Evolutionary conservation across 805 yeast species (phyloP).

Genomic region (Ogataea nonfermentans): DNA sequence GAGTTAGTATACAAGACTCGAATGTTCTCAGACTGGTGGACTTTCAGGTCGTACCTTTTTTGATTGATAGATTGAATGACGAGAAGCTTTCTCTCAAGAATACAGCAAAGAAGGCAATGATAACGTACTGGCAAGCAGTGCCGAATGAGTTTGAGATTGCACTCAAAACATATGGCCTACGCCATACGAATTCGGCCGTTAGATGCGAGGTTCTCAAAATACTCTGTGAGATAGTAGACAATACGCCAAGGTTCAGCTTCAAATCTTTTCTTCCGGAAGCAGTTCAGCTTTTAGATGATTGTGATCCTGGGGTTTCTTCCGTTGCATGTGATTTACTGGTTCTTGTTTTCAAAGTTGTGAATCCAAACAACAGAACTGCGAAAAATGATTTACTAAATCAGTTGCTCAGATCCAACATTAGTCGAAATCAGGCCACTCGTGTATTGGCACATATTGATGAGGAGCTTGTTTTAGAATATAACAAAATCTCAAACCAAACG

Average conservation of each 20-base stretch:
- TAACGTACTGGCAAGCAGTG: conserved; percentile 54
- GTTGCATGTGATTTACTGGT: conserved; percentile 32
- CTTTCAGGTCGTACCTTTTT: conserved; percentile 47
- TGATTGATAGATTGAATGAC: conserved; percentile 48
- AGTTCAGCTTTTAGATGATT: conserved; percentile 24
- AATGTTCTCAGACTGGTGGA: conserved; percentile 41
- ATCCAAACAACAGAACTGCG: conserved; percentile 37
- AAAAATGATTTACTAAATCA: conserved; percentile 45
- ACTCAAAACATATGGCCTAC: conserved; percentile 44
- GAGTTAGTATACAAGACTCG: conserved; percentile 57
- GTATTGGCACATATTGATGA: conserved; percentile 34
- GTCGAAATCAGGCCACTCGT: conserved; percentile 22
- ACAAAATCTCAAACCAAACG: conserved; percentile 10
- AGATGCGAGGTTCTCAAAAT: conserved; percentile 45
- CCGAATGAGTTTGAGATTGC: conserved; percentile 46
- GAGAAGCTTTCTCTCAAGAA: conserved; percentile 35
- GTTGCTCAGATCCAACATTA: conserved; percentile 36
- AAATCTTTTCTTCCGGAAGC: conserved; percentile 27
- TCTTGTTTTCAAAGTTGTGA: conserved; percentile 36
- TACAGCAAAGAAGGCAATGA: conserved; percentile 51
- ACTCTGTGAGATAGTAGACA: conserved; percentile 41
- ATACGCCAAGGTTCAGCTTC: conserved; percentile 36
- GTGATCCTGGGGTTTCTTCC: conserved; percentile 16
- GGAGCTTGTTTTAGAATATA: conserved; percentile 22
- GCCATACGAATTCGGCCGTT: conserved; percentile 37